Base-by-base conservation (phyloP, 495 filamentous ascomycete species). In the Daldinia childiae region DNA sequence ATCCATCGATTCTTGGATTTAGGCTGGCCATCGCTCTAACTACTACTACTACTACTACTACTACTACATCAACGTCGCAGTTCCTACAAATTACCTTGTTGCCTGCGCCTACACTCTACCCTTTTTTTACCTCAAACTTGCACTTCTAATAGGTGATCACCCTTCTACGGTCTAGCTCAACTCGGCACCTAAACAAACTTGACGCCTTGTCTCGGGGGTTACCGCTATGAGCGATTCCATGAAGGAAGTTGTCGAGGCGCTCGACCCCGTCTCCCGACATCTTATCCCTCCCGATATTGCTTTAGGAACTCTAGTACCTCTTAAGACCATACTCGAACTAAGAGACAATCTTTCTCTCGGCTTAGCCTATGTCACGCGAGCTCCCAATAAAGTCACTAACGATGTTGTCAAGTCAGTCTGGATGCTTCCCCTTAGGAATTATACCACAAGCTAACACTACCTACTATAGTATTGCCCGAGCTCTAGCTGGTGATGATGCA, bases 311-410 rank as follows among this genome's bases (percentile, higher is more conserved):
- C 78, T 90, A 27, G 79, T 88, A 24, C 84, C 87, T 21, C 75
- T 90, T 15, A 88, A 87, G 75, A 89, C 88, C 1, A 78, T 80
- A 5, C 80, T 85, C 17, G 88, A 90, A 72, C 73, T 86, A 19
- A 78, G 80, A 57, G 82, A 86, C 55, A 81, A 83, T 51, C 77
- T 84, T 30, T 65, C 69, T 17, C 79, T 83, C 59, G 82, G 84
- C 21, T 73, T 80, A 26, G 82, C 87, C 27, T 87, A 86, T 61
- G 81, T 87, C 19, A 83, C 87, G 17, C 80, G 83, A 41, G 83
- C 85, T 21, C 86, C 85, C 5, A 78, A 82, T 27, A 88, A 86
- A 72, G 71, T 76, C 32, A 83, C 84, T 29, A 88, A 86, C 73
- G 75, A 77, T 43, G 77, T 86, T 45, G 78, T 90, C 62, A 80